Base-by-base conservation (phyloP, 257 asterid genomes). In the Thymus quinquecostatus region DNA sequence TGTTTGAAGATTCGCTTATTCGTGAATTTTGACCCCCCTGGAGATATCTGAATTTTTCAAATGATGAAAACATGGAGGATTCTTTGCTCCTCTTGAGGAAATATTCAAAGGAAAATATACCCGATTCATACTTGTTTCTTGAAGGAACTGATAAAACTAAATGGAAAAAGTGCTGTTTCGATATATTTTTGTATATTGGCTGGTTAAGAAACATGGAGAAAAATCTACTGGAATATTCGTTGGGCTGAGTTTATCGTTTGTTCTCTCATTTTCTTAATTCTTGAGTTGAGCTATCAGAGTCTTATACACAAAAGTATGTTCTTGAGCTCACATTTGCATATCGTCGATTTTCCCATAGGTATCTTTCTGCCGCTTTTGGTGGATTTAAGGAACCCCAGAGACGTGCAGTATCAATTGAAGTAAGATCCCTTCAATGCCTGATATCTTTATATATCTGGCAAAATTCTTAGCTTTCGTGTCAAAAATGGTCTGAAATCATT, bases 391-490 rank as follows among this genome's bases (percentile, higher is more conserved):
- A 92, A 80, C 83, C 86, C 41, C 96, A 92, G 66, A 83, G 97
- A 62, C 97, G 98, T 33, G 96, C 96, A 32, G 82, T 92, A 75
- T 88, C 98, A 28, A 87, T 92, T 2, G 96, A 92, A 86, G 98
- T 90, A 81, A 78, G 81, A 63, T 53, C 54, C 45, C 12, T 48
- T 29, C n/a, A 36, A 62, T 60, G 10, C 14, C 63, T 21, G 34
- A 47, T 44, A 54, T 70, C 48, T 59, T 64, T 29, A 44, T 56
- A 34, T 29, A 10, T 8, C 68, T 38, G 44, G 21, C 21, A 28
- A 69, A 66, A 47, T 33, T 2, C 47, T 41, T 13, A 21, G 21
- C 21, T 21, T 21, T 21, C 21, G 21, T 21, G 21, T 21, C 21
- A 68, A 29, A 57, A 44, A 63, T 70, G 49, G 67, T 34, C 36